Conservation (phyloP, 1,284 basidiomycete genomes). For the Leccinum subspadiceum region DNA sequence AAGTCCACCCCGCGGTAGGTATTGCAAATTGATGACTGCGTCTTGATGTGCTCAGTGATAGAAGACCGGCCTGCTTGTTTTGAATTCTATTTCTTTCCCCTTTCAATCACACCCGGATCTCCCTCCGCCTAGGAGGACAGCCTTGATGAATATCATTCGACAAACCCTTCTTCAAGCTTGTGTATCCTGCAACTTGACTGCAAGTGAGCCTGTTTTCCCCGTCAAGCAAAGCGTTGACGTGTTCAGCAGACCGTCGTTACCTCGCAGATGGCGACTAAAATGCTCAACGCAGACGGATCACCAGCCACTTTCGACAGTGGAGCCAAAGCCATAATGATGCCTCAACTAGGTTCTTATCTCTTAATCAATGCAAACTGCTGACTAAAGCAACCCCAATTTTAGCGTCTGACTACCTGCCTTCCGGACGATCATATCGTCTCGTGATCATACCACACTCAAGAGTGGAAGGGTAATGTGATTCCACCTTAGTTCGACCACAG, state of each 20-base stretch:
- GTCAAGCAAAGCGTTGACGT: constrained; percentile 4
- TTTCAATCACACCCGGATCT: constrained; percentile 50
- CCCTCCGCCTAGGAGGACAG: constrained; percentile 37
- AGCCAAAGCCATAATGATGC: constrained; percentile 58
- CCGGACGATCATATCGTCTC: constrained; percentile 34
- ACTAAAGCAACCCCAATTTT: constrained; percentile 11
- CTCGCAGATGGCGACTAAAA: constrained; percentile 66
- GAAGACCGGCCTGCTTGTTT: constrained; percentile 54
- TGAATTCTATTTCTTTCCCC: constrained; percentile 65
- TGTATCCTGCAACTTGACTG: constrained; percentile 50
- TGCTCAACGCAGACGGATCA: constrained; percentile 60
- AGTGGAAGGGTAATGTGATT: constrained; percentile 30
- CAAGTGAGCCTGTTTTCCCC: constrained; percentile 28
- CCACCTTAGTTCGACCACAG: constrained; percentile 14
- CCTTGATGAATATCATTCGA: constrained; percentile 52
- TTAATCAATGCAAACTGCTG: constrained; percentile 4
- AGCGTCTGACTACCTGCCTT: constrained; percentile 37
- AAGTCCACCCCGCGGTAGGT: constrained; percentile 48
- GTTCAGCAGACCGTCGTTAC: constrained; percentile 56
- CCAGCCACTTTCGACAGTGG: constrained; percentile 63
- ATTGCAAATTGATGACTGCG: constrained; percentile 14
- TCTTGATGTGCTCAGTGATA: constrained; percentile 16
- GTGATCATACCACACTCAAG: constrained; percentile 30
- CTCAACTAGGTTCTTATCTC: constrained; percentile 51
- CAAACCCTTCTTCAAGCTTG: constrained; percentile 50